phyloP scores from a whole-genome alignment of 2,329 filamentous ascomycete species.

The Cordyceps militaris region DNA sequence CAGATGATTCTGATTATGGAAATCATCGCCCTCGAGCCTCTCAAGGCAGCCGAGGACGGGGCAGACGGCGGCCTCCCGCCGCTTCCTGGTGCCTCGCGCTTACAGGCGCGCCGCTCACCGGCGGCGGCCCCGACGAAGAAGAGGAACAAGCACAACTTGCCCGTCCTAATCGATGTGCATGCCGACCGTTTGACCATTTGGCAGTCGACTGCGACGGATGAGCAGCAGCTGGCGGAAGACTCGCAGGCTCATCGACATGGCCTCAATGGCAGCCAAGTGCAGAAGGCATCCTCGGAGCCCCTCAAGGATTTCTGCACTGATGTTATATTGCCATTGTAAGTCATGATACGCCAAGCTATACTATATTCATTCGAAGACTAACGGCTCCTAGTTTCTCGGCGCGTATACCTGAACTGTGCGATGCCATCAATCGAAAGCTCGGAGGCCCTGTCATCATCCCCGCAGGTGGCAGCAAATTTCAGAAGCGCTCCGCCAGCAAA shows the following conservation, averaged over 20 bases:
- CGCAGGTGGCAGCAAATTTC: constrained; percentile 42
- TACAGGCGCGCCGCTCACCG: constrained; percentile 26
- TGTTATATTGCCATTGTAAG: constrained; percentile 72
- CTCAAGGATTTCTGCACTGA: constrained; percentile 73
- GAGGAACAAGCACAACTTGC: constrained; percentile 55
- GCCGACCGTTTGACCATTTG: constrained; percentile 76
- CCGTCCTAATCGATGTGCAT: constrained; percentile 61
- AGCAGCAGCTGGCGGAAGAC: constrained; percentile 43
- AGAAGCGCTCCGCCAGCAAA: constrained; percentile 35
- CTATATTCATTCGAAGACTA: constrained; percentile 21
- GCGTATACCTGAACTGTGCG: constrained; percentile 64
- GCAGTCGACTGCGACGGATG: constrained; percentile 66
- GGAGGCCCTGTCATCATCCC: constrained; percentile 62
- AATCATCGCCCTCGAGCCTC: constrained; percentile 61
- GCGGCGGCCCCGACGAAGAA: constrained; percentile 40
- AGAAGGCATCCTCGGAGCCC: constrained; percentile 49
- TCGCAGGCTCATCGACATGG: constrained; percentile 33
- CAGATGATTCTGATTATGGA: constrained; percentile 77
- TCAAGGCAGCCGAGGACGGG: constrained; percentile 33
- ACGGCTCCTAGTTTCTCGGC: constrained; percentile 56
- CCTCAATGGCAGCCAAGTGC: constrained; percentile 29
- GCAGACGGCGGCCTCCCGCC: constrained; percentile 42
- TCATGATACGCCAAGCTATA: neutral
- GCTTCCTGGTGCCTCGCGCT: constrained; percentile 31
- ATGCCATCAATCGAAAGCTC: constrained; percentile 65